Evolutionary conservation across 768 basidiomycete genomes (phyloP).

Genomic region (Tulasnella sp.): DNA sequence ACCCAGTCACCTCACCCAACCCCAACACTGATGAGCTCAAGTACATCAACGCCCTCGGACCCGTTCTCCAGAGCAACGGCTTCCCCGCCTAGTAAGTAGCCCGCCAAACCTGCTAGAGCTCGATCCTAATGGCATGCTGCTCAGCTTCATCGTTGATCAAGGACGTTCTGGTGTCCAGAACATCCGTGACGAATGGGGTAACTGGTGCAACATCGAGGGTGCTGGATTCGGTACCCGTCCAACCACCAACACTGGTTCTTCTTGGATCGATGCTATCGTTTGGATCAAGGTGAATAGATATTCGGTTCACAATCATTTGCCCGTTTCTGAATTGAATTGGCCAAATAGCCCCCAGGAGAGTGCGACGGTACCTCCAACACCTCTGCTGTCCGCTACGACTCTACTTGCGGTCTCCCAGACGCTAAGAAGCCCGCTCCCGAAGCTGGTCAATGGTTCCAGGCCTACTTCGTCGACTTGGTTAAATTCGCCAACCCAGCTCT

Average conservation of each 20-base stretch:
- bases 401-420: constrained; percentile 11
- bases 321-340: too few species aligned
- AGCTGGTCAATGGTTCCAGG: constrained; percentile 16
- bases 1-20: constrained; percentile 48
- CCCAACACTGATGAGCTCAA: constrained; percentile 29
- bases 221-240: constrained; percentile 51
- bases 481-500: constrained; percentile 11
- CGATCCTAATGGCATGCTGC: constrained; percentile 34
- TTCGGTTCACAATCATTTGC: too few species aligned
- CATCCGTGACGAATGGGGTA: constrained; percentile 47
- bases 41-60: constrained; percentile 25
- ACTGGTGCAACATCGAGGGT: constrained; percentile 56
- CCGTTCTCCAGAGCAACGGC: constrained; percentile 24
- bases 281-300: constrained; percentile 35
- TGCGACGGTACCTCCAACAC: constrained; percentile 16
- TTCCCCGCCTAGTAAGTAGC: constrained; percentile 31
- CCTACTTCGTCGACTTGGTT: constrained; percentile 15
- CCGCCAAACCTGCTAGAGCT: too few species aligned
- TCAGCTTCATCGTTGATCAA: constrained; percentile 55
- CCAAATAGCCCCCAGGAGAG: constrained; percentile 14
- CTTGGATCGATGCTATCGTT: constrained; percentile 46
- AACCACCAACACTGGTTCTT: constrained; percentile 39
- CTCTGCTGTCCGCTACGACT: constrained; percentile 12
- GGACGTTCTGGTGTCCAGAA: constrained; percentile 51
- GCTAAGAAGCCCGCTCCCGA: constrained; percentile 12